Evolutionary conservation across 169 alveolate genomes (phyloP), one percentile per base, ranked within the genome.

Genomic region (Eimeria falciformis): DNA sequence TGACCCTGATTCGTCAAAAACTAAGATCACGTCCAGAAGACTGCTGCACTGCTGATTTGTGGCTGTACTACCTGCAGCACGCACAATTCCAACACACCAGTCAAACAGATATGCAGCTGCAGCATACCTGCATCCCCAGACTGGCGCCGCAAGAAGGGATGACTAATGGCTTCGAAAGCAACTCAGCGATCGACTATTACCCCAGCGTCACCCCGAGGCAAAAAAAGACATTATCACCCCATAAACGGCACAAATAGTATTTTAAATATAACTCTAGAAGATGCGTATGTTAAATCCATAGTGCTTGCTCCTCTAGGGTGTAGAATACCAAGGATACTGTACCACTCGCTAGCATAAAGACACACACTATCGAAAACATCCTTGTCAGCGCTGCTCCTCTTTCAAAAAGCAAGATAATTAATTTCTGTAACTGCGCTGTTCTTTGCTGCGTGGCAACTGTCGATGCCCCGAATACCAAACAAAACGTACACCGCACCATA

Each of bases 1-100:
- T 23, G 88, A 71, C 18, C 93, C 89, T 27, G 93, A 88, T 43
- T 53, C 87, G 71, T 88, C 93, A 58, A 88, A 25, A 6, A 88
- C 75, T 25, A 47, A 12, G 17, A 27, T 21, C 25, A 75, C 40
- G 29, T 88, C 93, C 89, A 88, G 6, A 37, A 71, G 66, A 40
- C 29, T 88, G 5, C 82, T 88, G 93, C 93, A 88, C 40, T 50
- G 73, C 65, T 23, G 71, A 17, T 78, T 69, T 50, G 43, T 45
- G 53, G 33, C 71, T 11, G 87, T 17, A 37, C 62, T 21, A 62
- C 46, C 43, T n/a, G 65, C 33, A 45, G 85, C n/a, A 69, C 40
- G 4, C 53, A 69, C 82, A 69, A 7, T 53, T 53, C 65, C n/a
- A 17, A 21, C 25, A 21, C 65, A 21, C 1, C 65, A 53, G 25